phyloP scores from a whole-genome alignment of 2,329 filamentous ascomycete genomes.

The Penicillium sp. region DNA sequence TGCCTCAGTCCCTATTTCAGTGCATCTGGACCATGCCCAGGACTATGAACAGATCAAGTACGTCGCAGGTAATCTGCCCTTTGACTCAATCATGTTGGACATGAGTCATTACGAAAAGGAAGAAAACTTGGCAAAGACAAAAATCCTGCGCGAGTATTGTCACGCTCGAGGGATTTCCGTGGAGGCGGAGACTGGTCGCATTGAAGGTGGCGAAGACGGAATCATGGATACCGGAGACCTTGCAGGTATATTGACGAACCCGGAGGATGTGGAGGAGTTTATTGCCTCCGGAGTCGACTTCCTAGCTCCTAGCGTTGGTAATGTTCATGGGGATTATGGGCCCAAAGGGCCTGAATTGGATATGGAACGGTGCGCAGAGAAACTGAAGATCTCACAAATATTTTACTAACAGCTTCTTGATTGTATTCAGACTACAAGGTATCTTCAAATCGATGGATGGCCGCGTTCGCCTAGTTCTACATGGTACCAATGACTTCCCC shows the following conservation, averaged over 20 bases:
- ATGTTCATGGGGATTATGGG: conserved; percentile 68
- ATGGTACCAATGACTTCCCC: conserved; percentile 56
- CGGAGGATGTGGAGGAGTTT: conserved; percentile 67
- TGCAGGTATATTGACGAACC: conserved; percentile 61
- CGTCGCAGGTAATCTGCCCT: conserved; percentile 58
- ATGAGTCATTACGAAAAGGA: conserved; percentile 69
- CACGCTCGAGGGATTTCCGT: conserved; percentile 63
- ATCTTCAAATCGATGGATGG: conserved; percentile 50
- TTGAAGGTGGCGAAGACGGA: conserved; percentile 53
- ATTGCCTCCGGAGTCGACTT: conserved; percentile 67
- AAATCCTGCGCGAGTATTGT: conserved; percentile 60
- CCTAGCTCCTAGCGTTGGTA: conserved; percentile 70
- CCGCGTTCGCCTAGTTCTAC: conserved; percentile 52
- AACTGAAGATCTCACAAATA: background rate
- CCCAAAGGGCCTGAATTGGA: conserved; percentile 6
- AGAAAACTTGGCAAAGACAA: conserved; percentile 64
- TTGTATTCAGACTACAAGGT: conserved; percentile 37
- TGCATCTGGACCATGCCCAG: conserved; percentile 65
- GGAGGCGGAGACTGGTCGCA: conserved; percentile 63
- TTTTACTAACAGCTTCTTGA: too few relatives aligned
- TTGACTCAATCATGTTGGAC: conserved; percentile 72
- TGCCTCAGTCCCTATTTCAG: conserved; percentile 57
- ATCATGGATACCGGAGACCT: conserved; percentile 64
- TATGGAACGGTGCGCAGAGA: conserved; percentile 4
- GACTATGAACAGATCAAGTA: conserved; percentile 57